Base-by-base conservation (phyloP, 768 basidiomycete genomes). In the Mycena latifolia region DNA sequence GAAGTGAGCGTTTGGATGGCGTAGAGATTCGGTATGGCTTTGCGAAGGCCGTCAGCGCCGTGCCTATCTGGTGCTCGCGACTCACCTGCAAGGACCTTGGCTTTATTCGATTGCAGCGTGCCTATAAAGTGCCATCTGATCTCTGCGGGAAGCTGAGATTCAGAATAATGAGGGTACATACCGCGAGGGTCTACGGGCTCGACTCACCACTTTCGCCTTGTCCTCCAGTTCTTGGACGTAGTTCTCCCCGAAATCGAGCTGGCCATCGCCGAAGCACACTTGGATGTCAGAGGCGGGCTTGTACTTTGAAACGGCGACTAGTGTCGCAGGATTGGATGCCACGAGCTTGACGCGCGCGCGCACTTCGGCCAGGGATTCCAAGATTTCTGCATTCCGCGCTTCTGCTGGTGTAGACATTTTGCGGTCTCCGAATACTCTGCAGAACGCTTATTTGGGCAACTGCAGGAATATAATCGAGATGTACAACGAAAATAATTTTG, bases 121-220 rank as follows among this genome's bases (percentile, higher is more conserved):
- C 97, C 97, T 70, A 99, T 97, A 76, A 97, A 99, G 79, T 99
- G 97, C 97, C 97, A 99, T 66, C 91, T 86, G 70, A 99, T 95
- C 68, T 94, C 92, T 25, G 71, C 66, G 1, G 97, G 94, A n/a
- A 99, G 86, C 95, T 97, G 48, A 3, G n/a, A n/a, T n/a, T n/a
- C n/a, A n/a, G n/a, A 39, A 6, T 22, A 39, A 35, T 31, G 6
- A 54, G 27, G 45, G 62, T 58, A 37, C 27, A 59, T 47, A 35
- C 5, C 7, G 33, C 14, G 33, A 33, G 33, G 35, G 31, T 8
- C 45, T 46, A 43, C 9, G 20, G 24, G 50, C 78, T 86, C 35
- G 4, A 45, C 29, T 67, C 75, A 93, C 92, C 73, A 85, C 81
- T 63, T 80, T 81, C 0, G 95, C 94, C 75, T 98, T 98, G 33